Conservation (phyloP, 83 land plant species). For the Picea engelmannii region DNA sequence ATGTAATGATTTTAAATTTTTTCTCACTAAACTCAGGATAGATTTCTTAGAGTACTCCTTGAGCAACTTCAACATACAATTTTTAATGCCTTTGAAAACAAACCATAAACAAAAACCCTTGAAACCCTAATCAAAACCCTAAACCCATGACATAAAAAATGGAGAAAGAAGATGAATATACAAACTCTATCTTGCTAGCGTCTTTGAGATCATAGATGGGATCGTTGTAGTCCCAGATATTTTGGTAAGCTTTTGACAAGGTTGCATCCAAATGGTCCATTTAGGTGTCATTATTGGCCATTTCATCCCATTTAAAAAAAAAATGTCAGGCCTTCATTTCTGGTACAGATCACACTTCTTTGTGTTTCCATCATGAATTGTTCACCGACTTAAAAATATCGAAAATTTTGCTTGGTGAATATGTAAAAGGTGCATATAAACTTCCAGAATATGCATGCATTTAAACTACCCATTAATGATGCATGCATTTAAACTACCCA, state of each 20-base stretch:
- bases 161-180: background rate
- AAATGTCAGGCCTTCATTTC: slow-evolving; percentile 66
- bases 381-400: no score
- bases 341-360: slow-evolving; percentile 48
- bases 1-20: no score
- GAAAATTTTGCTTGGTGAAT: no score
- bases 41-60: slow-evolving; percentile 37
- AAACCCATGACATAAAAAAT: background rate
- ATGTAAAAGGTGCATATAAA: no score
- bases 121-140: slow-evolving; percentile 13
- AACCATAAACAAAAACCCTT: background rate
- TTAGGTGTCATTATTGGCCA: slow-evolving; percentile 44
- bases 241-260: slow-evolving; percentile 60
- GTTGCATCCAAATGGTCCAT: slow-evolving; percentile 58
- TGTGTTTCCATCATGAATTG: background rate
- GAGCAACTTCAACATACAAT: slow-evolving; percentile 66
- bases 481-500: no score
- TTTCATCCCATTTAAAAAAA: slow-evolving; percentile 59
- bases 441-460: no score
- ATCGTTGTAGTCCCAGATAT: slow-evolving; percentile 46
- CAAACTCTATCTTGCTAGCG: slow-evolving; percentile 51
- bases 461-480: no score
- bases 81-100: slow-evolving; percentile 59
- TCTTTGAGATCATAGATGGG: slow-evolving; percentile 62
- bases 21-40: no score